Percentiles rank a stretch among this genome's conserved stretches.
Evolutionary conservation across 1,284 basidiomycete species (phyloP).

Genomic region (Uromyces viciae-fabae): DNA sequence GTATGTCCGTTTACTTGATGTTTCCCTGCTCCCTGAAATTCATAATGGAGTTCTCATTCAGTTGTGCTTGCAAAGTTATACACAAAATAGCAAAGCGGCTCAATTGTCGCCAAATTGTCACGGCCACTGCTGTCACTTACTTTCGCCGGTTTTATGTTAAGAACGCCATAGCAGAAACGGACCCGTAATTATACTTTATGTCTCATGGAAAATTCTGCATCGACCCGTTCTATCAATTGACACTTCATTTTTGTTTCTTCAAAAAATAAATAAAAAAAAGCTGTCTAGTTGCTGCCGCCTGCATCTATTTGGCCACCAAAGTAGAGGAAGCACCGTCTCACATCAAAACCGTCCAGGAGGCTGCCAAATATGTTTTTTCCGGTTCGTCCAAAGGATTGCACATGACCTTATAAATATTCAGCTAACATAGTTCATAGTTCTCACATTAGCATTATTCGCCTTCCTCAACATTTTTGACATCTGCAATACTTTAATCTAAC

Average conservation of each 20-base stretch:
- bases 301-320: constrained; percentile 92
- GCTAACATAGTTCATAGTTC: not conserved
- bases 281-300: constrained; percentile 84
- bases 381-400: constrained; percentile 59
- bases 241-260: not conserved
- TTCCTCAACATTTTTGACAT: not conserved
- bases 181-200: not conserved
- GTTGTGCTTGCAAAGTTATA: constrained; percentile 62
- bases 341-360: constrained; percentile 84
- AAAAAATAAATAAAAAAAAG: constrained; percentile 65
- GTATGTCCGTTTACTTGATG: not conserved
- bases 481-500: not conserved
- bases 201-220: not conserved
- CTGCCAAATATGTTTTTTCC: constrained; percentile 72
- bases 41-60: not conserved
- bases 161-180: constrained; percentile 64
- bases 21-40: not conserved
- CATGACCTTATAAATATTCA: too few species aligned
- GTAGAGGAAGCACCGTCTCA: constrained; percentile 92
- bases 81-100: constrained; percentile 81
- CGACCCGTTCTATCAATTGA: not conserved
- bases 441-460: not conserved
- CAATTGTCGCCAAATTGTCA: constrained; percentile 76
- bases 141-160: constrained; percentile 92
- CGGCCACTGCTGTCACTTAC: constrained; percentile 88